Conservation (phyloP, 345 rosid genomes). For the Ceriops decandra region DNA sequence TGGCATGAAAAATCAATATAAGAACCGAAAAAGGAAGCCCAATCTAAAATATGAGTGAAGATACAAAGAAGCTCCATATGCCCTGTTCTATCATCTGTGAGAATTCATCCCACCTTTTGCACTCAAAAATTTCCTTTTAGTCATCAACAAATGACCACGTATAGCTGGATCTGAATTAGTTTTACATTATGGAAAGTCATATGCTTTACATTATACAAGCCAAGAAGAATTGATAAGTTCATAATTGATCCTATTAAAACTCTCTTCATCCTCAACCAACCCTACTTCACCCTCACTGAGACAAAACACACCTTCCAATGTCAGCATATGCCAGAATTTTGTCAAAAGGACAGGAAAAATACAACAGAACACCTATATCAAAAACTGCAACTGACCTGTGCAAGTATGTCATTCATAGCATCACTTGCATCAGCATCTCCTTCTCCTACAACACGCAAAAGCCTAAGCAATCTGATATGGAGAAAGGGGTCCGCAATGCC, state of each 20-base stretch:
- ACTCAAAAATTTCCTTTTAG: too few relatives aligned
- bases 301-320: slow-evolving; percentile 1
- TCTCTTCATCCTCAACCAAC: background rate
- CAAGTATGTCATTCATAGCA: slow-evolving; percentile 95
- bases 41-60: background rate
- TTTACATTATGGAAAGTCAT: background rate
- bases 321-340: background rate
- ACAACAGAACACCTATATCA: slow-evolving; percentile 13
- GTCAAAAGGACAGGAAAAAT: background rate
- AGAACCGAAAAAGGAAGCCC: background rate
- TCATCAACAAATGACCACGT: background rate
- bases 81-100: background rate
- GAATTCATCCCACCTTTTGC: background rate
- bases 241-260: background rate
- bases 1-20: background rate
- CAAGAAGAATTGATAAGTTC: too few relatives aligned
- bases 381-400: slow-evolving; percentile 62
- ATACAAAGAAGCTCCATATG: background rate
- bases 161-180: background rate
- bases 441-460: slow-evolving; percentile 82
- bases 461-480: slow-evolving; percentile 89
- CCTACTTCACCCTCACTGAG: background rate
- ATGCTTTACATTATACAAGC: background rate
- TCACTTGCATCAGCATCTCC: slow-evolving; percentile 97
- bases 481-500: slow-evolving; percentile 98